phyloP scores from a whole-genome alignment of 495 filamentous ascomycete genomes.

The Penicillium subrubescens region DNA sequence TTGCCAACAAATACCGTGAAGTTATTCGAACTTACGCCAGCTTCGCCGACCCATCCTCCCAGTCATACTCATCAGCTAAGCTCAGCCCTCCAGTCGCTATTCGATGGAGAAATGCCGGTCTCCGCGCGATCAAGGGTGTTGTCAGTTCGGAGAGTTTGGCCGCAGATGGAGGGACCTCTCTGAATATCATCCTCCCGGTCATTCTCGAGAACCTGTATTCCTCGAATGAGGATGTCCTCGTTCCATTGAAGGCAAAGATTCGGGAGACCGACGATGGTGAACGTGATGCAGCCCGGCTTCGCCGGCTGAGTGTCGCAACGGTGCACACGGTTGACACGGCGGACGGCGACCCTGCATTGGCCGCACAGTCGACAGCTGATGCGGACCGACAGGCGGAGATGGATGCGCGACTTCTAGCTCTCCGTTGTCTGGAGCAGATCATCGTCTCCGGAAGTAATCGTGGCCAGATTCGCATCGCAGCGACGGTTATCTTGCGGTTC shows the following conservation, averaged over 20 bases:
- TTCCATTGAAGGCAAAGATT: slow-evolving; percentile 60
- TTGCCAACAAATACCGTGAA: slow-evolving; percentile 76
- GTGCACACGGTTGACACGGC: slow-evolving; percentile 68
- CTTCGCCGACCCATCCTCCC: slow-evolving; percentile 58
- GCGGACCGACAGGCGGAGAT: slow-evolving; percentile 85
- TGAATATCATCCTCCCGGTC: slow-evolving; percentile 75
- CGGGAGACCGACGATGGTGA: slow-evolving; percentile 66
- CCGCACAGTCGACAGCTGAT: slow-evolving; percentile 75
- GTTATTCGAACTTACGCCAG: slow-evolving; percentile 76
- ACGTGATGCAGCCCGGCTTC: slow-evolving; percentile 55
- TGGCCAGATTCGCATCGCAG: slow-evolving; percentile 73
- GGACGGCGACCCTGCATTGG: slow-evolving; percentile 68
- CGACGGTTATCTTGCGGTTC: slow-evolving; percentile 69
- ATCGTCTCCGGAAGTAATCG: slow-evolving; percentile 72
- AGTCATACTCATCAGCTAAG: slow-evolving; percentile 46
- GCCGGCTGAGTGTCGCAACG: slow-evolving; percentile 77
- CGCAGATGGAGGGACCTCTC: slow-evolving; percentile 70
- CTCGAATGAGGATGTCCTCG: slow-evolving; percentile 68
- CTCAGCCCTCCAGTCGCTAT: slow-evolving; percentile 69
- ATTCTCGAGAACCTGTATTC: slow-evolving; percentile 84
- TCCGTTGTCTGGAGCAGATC: slow-evolving; percentile 79
- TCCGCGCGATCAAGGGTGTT: slow-evolving; percentile 77
- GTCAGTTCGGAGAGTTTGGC: slow-evolving; percentile 76
- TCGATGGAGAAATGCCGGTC: slow-evolving; percentile 78
- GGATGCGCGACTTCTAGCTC: slow-evolving; percentile 78